These are phyloP conservation scores for Dioscorea cayenensis DNA, from an alignment of 116 monocot genomes.

Conservation along the genomic window DNA sequence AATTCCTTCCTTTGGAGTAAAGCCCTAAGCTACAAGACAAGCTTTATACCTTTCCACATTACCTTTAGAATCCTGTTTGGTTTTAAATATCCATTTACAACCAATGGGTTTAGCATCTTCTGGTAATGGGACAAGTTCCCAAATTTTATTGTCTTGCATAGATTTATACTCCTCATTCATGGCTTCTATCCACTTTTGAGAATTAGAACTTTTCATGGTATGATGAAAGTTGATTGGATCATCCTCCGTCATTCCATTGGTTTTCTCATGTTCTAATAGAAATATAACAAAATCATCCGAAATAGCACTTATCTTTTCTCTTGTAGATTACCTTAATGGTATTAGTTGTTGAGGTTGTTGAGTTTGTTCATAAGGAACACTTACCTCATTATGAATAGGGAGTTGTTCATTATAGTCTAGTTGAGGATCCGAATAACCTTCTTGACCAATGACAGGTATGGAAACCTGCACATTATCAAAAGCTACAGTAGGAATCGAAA, in stretches of 20 bases:
- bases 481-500: neutral
- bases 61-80: neutral
- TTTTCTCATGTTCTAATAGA: neutral
- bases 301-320: neutral
- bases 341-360: neutral
- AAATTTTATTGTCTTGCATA: too few species aligned
- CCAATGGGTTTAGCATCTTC: neutral
- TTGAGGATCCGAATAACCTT: neutral
- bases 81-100: conserved; percentile 2
- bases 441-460: neutral
- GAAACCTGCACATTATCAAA: neutral
- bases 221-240: neutral
- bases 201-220: neutral
- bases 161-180: too few species aligned
- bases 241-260: neutral
- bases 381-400: neutral
- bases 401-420: too few species aligned
- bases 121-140: neutral
- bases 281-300: neutral
- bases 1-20: too few species aligned
- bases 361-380: neutral
- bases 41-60: neutral
- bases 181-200: neutral
- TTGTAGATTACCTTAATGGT: neutral
- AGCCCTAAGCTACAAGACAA: too few species aligned